Evolutionary conservation across 2,329 filamentous ascomycete genomes (phyloP).

Genomic region (Epichloe gansuensis): DNA sequence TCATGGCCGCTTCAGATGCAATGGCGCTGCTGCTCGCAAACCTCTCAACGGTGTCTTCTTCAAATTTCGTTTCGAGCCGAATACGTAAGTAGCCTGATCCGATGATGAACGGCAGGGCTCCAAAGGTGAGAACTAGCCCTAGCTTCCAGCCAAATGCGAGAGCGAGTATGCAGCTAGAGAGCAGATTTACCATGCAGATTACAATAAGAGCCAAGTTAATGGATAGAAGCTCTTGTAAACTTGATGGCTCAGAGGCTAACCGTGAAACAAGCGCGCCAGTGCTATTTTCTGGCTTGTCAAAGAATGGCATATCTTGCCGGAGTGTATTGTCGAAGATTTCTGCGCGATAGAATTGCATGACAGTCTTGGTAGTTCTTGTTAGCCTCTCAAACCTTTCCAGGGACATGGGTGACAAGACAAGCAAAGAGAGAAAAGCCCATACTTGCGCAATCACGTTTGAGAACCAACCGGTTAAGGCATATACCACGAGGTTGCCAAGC

Average conservation of each 20-base stretch:
- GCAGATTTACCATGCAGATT: conserved; percentile 32
- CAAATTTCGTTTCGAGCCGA: conserved; percentile 34
- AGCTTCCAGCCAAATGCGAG: conserved; percentile 38
- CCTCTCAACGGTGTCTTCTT: conserved; percentile 29
- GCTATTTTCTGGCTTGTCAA: conserved; percentile 25
- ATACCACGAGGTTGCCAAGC: conserved; percentile 31
- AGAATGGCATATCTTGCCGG: conserved; percentile 40
- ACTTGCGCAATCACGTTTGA: conserved; percentile 26
- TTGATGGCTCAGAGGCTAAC: conserved; percentile 29
- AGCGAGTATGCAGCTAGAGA: conserved; percentile 32
- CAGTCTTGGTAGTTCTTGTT: conserved; percentile 7
- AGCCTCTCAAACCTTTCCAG: not conserved
- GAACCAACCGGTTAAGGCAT: conserved; percentile 25
- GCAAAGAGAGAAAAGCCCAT: not conserved
- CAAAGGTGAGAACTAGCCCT: conserved; percentile 33
- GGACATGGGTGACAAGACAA: too few relatives aligned
- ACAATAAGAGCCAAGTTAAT: conserved; percentile 35
- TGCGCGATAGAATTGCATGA: conserved; percentile 23
- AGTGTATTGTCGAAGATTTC: conserved; percentile 39
- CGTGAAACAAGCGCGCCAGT: conserved; percentile 28
- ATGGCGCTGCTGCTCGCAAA: conserved; percentile 35
- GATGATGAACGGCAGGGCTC: conserved; percentile 32
- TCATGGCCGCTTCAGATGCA: conserved; percentile 36
- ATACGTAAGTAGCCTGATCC: conserved; percentile 35
- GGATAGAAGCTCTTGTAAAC: conserved; percentile 37